Conservation (phyloP, 225 moss, liverwort and hornwort genomes). For the Bryum argenteum region DNA sequence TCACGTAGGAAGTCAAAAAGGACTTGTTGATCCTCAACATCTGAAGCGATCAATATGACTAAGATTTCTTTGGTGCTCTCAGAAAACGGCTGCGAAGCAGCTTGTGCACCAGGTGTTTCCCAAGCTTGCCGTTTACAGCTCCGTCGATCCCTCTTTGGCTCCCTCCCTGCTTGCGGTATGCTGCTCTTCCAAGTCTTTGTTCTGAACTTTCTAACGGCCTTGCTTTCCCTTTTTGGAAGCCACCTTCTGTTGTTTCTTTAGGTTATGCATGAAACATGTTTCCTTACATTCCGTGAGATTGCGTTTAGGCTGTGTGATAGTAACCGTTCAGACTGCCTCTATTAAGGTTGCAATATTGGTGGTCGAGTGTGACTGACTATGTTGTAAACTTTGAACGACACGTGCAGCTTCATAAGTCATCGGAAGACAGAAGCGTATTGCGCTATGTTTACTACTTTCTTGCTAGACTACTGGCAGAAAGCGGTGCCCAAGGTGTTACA, state of each 20-base stretch:
- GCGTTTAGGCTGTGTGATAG: constrained; percentile 13
- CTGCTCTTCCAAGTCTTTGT: constrained; percentile 15
- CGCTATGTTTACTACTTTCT: constrained; percentile 97
- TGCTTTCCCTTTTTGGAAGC: constrained; percentile 22
- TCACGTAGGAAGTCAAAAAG: background rate
- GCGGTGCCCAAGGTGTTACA: constrained; percentile 82
- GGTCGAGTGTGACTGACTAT: constrained; percentile 30
- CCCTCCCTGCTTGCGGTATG: constrained; percentile 90
- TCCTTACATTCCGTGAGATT: constrained; percentile 16
- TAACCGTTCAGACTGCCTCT: constrained; percentile 17
- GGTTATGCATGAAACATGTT: constrained; percentile 8
- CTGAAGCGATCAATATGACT: constrained; percentile 4
- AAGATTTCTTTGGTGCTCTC: constrained; percentile 23
- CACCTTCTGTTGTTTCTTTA: constrained; percentile 20
- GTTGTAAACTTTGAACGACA: constrained; percentile 1
- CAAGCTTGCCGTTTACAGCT: constrained; percentile 97
- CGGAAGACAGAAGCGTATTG: constrained; percentile 88
- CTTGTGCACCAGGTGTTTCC: constrained; percentile 92
- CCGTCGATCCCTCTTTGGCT: constrained; percentile 96
- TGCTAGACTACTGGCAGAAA: constrained; percentile 91
- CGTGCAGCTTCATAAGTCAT: constrained; percentile 88
- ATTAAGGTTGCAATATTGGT: constrained; percentile 20
- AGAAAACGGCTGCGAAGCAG: constrained; percentile 93
- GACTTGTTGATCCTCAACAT: background rate
- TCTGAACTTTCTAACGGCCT: constrained; percentile 5